Conservation (phyloP, 1,139 yeast genomes). For the Debaryomyces robertsiae region DNA sequence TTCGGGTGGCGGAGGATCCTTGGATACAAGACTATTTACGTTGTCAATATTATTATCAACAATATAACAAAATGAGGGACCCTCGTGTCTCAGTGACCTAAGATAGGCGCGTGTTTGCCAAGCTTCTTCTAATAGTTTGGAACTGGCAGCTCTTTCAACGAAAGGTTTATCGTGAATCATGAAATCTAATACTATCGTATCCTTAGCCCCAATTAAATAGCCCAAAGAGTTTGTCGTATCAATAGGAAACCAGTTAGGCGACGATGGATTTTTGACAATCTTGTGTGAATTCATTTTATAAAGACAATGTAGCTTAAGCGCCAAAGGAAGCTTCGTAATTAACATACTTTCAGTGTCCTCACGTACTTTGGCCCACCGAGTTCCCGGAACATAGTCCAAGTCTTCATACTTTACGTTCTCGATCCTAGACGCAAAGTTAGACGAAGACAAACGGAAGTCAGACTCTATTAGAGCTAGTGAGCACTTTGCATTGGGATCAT, state of each 20-base stretch:
- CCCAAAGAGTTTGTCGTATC: slow-evolving; percentile 9
- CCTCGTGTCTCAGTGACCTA: slow-evolving; percentile 3
- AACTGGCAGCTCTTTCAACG: neutral
- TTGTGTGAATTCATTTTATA: slow-evolving; percentile 13
- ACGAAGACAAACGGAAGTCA: slow-evolving; percentile 17
- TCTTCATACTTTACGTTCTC: slow-evolving; percentile 7
- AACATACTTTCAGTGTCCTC: slow-evolving; percentile 11
- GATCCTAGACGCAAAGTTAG: slow-evolving; percentile 11
- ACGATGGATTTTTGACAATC: slow-evolving; percentile 11
- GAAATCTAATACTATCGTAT: slow-evolving; percentile 22
- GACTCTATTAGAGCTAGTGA: slow-evolving; percentile 31
- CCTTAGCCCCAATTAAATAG: slow-evolving; percentile 10
- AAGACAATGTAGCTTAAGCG: slow-evolving; percentile 27
- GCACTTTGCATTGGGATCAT: slow-evolving; percentile 11
- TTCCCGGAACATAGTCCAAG: slow-evolving; percentile 19
- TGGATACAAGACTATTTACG: neutral
- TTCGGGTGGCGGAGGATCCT: neutral
- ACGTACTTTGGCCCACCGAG: slow-evolving; percentile 26
- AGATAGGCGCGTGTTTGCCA: slow-evolving; percentile 12
- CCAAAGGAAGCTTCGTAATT: slow-evolving; percentile 26
- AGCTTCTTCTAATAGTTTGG: slow-evolving; percentile 1
- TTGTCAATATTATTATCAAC: slow-evolving; percentile 9
- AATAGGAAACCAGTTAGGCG: slow-evolving; percentile 5
- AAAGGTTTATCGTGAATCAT: slow-evolving; percentile 18
- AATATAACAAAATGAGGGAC: slow-evolving; percentile 10